A percentile compares a stretch with the other conserved stretches of the same genome.
Conservation (phyloP, 495 filamentous ascomycete species). For the Poronia punctata region DNA sequence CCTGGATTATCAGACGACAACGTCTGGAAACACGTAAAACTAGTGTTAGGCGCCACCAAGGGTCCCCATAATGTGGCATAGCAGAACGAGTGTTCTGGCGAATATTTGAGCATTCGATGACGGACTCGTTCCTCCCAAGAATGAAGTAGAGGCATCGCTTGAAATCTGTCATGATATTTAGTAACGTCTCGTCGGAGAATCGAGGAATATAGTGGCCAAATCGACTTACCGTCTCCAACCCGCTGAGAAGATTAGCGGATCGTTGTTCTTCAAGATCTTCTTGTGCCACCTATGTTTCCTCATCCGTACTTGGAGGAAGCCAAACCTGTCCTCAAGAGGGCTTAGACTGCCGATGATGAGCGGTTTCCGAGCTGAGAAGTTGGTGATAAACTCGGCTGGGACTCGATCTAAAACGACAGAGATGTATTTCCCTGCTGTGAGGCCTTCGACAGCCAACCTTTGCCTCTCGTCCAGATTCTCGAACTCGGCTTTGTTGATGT, state of each 20-base stretch:
- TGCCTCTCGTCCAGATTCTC: constrained; percentile 74
- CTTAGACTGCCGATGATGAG: constrained; percentile 85
- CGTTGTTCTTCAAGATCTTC: constrained; percentile 95
- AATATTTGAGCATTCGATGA: constrained; percentile 97
- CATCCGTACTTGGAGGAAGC: constrained; percentile 90
- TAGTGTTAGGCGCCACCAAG: constrained; percentile 88
- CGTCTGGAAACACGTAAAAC: constrained; percentile 88
- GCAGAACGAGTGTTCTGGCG: constrained; percentile 97
- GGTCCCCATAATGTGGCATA: constrained; percentile 93
- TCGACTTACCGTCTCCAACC: constrained; percentile 66
- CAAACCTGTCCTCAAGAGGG: constrained; percentile 89
- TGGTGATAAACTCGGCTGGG: constrained; percentile 83
- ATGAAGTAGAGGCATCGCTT: constrained; percentile 85
- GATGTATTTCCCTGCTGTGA: constrained; percentile 87
- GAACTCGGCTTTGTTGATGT: constrained; percentile 92
- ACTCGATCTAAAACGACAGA: constrained; percentile 82
- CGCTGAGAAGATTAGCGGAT: constrained; percentile 92
- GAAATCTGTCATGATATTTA: constrained; percentile 53
- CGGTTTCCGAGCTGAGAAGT: constrained; percentile 78
- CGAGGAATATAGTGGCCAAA: too few relatives aligned
- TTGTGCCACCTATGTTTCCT: constrained; percentile 98
- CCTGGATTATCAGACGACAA: constrained; percentile 82
- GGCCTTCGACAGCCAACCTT: constrained; percentile 76
- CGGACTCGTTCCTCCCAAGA: constrained; percentile 87
- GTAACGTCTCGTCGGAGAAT: too few relatives aligned